Base-by-base conservation (phyloP, 2,329 filamentous ascomycete genomes). In the Nannizziopsis arthrosporioides region DNA sequence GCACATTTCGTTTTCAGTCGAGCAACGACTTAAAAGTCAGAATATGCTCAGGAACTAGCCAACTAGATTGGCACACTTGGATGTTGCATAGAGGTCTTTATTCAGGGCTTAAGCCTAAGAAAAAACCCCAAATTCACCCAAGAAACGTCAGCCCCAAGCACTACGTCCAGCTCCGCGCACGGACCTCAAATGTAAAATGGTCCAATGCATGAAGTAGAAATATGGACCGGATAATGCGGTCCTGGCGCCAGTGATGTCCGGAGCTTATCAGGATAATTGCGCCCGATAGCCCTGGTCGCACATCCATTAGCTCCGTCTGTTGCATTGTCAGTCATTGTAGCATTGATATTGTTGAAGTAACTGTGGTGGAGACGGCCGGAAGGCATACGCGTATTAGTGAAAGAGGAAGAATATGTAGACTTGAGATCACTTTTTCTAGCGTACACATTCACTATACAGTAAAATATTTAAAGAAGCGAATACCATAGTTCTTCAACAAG, bases 211-310 rank as follows among this genome's bases (percentile, higher is more conserved):
- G 7, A 18, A n/a, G 32, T 37, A 27, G 27, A 17, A 22, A 46
- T 40, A 40, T 46, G 34, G 22, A 31, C 43, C 27, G 22, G n/a
- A 38, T 32, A 34, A 41, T 35, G 44, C 44, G 15, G 44, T 19
- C 41, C 35, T 35, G 9, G 12, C 44, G 17, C 18, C 11, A 37
- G 3, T 5, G 5, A 38, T 11, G 30, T 35, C 22, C 9, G 14
- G 35, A 44, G 9, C 8, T 44, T n/a, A 32, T 32, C 8, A 19
- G n/a, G 5, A 36, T 31, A 12, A 27, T 27, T 27, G 22, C 22
- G 22, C 22, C 22, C 22, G 22, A 27, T 27, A 7, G 7, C 22
- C 22, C 22, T 27, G 22, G 22, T 27, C 22, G 22, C 22, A 27
- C 22, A 27, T 27, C 22, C 22, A 4, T 27, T 27, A 27, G 8